phyloP scores from a whole-genome alignment of 1,139 yeast genomes.

The Yarrowia galli region DNA sequence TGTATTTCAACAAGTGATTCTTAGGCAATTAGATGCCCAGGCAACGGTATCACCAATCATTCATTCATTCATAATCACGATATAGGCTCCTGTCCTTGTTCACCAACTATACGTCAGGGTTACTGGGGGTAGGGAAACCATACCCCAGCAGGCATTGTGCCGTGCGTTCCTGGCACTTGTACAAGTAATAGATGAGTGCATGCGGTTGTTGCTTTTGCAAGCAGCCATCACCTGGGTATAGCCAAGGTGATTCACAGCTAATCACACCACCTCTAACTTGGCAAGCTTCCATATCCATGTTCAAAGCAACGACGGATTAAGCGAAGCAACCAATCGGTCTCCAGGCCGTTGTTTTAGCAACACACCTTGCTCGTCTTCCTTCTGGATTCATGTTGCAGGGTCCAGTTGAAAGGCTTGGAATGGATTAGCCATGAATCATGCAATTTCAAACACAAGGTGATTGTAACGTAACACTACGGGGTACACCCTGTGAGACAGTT shows the following conservation, averaged over 20 bases:
- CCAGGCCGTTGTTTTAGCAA: background rate
- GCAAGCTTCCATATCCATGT: too few relatives aligned
- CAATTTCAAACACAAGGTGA: background rate
- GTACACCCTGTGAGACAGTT: background rate
- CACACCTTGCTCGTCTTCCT: too few relatives aligned
- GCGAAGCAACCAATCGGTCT: background rate
- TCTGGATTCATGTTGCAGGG: background rate
- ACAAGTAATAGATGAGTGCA: background rate
- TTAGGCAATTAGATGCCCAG: background rate
- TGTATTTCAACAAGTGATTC: background rate
- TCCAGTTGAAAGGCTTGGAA: background rate
- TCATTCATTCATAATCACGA: background rate
- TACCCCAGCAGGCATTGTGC: too few relatives aligned
- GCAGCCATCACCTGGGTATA: background rate
- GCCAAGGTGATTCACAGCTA: too few relatives aligned
- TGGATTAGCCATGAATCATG: background rate
- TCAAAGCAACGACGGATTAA: background rate
- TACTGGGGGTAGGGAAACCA: background rate
- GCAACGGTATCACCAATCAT: background rate
- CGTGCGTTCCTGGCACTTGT: too few relatives aligned
- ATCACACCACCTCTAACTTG: slow-evolving; percentile 11
- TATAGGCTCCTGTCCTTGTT: background rate
- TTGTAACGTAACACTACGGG: background rate
- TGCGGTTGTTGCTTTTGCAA: background rate
- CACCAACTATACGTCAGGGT: background rate